Base-by-base conservation (phyloP, 257 asterid genomes). In the Primulina tabacum region DNA sequence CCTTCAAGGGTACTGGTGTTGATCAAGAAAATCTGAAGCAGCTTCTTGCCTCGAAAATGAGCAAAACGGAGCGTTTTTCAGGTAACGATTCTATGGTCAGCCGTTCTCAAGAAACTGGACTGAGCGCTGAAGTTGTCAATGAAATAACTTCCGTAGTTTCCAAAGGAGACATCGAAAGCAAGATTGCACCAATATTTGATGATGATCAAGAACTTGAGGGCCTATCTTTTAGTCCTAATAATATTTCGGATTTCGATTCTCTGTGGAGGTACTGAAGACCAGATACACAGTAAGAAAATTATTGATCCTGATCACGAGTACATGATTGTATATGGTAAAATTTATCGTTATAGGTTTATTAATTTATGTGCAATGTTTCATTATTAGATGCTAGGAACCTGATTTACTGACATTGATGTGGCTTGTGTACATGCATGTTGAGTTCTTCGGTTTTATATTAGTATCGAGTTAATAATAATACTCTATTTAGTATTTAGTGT, bases 1-100 rank as follows among this genome's bases (percentile, higher is more conserved):
- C 43, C 70, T 57, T 75, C 72, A 60, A 69, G 60, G 16, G 20
- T 5, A 50, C 21, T 16, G 77, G 56, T 50, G 38, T 34, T 60
- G 76, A 67, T 63, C 81, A 73, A 34, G 68, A 28, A n/a, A 69
- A 76, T 60, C 38, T 60, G 20, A 38, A 62, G 37, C 65, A 56
- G 32, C 61, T 55, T 69, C 52, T 67, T 43, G 68, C 73, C 26
- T 63, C 69, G 12, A 60, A 66, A 24, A 43, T 26, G 6, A 74
- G 78, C 80, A 84, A 81, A 53, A 64, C 40, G 73, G 95, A 90
- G 76, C 82, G 60, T 59, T 68, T 76, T 59, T 84, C 89, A 2
- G 40, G 80, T 1, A 85, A 83, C 78, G 77, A 80, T 71, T 85
- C 96, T 0, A 62, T 78, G 80, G 78, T 85, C 37, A 85, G 82